Evolutionary conservation across 208 protist genomes (phyloP).

Genomic region (Trypanosoma mega): DNA sequence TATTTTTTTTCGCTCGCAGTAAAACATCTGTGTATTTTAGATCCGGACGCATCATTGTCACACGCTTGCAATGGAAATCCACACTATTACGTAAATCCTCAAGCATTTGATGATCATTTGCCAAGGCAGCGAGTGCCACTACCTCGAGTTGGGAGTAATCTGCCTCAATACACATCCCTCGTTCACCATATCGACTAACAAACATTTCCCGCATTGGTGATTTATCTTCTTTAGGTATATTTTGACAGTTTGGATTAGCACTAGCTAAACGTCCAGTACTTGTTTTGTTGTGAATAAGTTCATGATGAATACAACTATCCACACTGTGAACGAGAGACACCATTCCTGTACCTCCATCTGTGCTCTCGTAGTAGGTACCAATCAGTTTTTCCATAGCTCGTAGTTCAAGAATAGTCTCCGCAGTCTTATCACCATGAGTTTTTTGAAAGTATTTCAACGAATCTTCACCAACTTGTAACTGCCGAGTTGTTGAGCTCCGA

Average conservation of each 20-base stretch:
- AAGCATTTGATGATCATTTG: constrained; percentile 88
- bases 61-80: constrained; percentile 93
- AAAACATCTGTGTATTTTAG: constrained; percentile 91
- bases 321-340: constrained; percentile 86
- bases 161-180: constrained; percentile 90
- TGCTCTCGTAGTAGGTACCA: constrained; percentile 91
- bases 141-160: constrained; percentile 94
- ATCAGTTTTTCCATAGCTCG: constrained; percentile 90
- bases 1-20: constrained; percentile 88
- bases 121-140: constrained; percentile 87
- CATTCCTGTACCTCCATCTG: constrained; percentile 89
- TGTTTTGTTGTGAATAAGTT: constrained; percentile 93
- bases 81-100: constrained; percentile 88
- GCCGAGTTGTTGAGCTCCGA: constrained; percentile 68
- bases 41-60: constrained; percentile 92
- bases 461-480: constrained; percentile 88
- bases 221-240: constrained; percentile 93
- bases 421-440: constrained; percentile 71
- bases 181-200: constrained; percentile 83
- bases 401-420: constrained; percentile 80
- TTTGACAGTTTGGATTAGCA: constrained; percentile 93
- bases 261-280: constrained; percentile 85
- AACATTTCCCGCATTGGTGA: constrained; percentile 89
- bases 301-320: constrained; percentile 92
- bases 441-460: constrained; percentile 88